Base-by-base conservation (phyloP, 2,329 filamentous ascomycete species). In the Neodidymelliopsis sp. region DNA sequence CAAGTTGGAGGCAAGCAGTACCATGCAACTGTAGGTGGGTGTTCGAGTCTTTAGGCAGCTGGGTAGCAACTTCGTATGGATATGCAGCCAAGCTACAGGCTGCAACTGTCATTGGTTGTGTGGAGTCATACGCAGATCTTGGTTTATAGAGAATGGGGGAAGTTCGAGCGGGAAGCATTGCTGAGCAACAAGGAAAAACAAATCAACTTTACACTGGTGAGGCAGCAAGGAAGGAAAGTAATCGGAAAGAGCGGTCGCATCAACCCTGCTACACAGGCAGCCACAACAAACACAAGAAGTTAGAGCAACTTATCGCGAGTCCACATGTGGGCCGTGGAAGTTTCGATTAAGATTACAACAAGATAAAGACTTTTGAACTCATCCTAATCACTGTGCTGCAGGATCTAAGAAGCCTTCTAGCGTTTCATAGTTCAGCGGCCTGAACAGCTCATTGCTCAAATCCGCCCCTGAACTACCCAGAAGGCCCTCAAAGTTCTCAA, bases 401-500 rank as follows among this genome's bases (percentile, higher is more conserved):
- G 62, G 58, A 53, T 69, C 67, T 23, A 71, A 35, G 16, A 68
- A 70, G 5, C 68, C 67, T 30, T 71, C 68, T 20, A 70, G 31
- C 1, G 53, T 60, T 39, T 73, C 70, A 42, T 72, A 73, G 18
- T 67, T 71, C 43, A 74, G 53, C 10, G 70, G 68, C 42, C 56
- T 63, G 35, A 73, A 71, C 22, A 74, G 39, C 58, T 74, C 70
- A 40, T 71, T 73, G 38, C 68, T 72, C 52, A 73, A 12, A 54
- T 74, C 71, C 8, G 71, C 71, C 4, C 71, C 71, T 0, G 62
- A 65, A 47, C 71, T 73, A 16, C 71, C 71, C 9, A 74, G 27
- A 20, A 74, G 53, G 4, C 68, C 65, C 44, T 74, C 70, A 38
- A 74, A 72, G 25, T 74, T 73, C 57, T 74, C 71, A 54, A 74